Evolutionary conservation across 345 rosid species (phyloP), one percentile per base, ranked within the genome.

Genomic region (Hevea brasiliensis): DNA sequence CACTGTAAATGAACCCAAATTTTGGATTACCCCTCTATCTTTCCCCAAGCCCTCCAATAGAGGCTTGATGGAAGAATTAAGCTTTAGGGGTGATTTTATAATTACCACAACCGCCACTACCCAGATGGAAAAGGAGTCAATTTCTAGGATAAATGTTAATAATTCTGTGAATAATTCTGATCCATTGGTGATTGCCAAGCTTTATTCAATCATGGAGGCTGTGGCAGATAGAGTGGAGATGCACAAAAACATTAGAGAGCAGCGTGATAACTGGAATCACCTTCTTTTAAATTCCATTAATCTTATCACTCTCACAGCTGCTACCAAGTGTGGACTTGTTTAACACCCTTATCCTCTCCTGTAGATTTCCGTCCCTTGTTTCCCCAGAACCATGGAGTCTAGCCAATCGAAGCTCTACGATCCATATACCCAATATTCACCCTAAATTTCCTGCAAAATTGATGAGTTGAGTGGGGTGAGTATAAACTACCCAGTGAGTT

Each of bases 221-320:
- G 75, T 86, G 20, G 82, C 85, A 0, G 91, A 85, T 45, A 74
- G 88, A 73, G 81, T 82, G 21, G 87, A 86, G 82, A 83, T 89
- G 87, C 94, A 86, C 48, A 65, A 74, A 58, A 86, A 83, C 56
- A 40, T 89, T 26, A 89, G 83, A 48, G 82, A 79, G 67, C 94
- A 86, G 40, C 74, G 91, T 8, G 76, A 82, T 51, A 85, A 85
- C 29, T 87, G 90, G 94, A 89, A 85, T 61, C 15, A 72, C 5
- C 86, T 89, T 37, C 81, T 89, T 9, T 68, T 87, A 37, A 77
- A 65, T 18, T 86, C 89, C 61, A 73, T 87, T 64, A 87, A 89
- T 27, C 77, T 56, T 68, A 76, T 86, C 13, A 83, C 81, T 64
- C 86, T 89, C 7, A 37, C 91, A 0, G 93, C 89, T 2, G 67